Evolutionary conservation across 129 eudicot genomes (phyloP), one percentile per base, ranked within the genome.

Genomic region (Silybum marianum): DNA sequence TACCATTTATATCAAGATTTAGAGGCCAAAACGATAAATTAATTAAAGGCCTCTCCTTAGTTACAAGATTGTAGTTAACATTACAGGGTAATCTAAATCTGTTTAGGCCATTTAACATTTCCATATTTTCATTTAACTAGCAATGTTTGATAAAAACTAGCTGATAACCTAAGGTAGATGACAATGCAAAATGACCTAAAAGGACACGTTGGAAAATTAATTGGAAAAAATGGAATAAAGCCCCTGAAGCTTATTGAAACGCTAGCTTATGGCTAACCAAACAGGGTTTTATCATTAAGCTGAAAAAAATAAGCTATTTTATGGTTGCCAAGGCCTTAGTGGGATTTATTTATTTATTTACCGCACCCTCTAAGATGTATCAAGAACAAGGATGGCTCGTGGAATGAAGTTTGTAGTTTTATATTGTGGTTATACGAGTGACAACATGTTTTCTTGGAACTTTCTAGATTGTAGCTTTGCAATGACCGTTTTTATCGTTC

Each of bases 31-130:
- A 78, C 19, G 69, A 46, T 66, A 19, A 21, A 46, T 44, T 30
- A 48, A 10, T 46, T 69, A 62, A 65, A n/a, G 22, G 46, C 63
- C 38, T 80, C 28, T 60, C 18, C 63, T 73, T 30, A 73, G 36
- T 63, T 81, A 39, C 67, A 81, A 72, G 66, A 26, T 81, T 39
- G 79, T 38, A 73, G 78, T 24, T 9, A 0, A 80, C 40, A 72
- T 39, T 38, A 60, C 26, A 72, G 40, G 65, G 18, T 1, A 51
- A 25, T 58, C 58, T n/a, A 18, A 6, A 7, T 21, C 22, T 0
- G 13, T 69, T 30, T 46, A 4, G 67, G 32, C 26, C 26, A 18
- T 44, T 44, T 42, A 42, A 42, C 51, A 42, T 42, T 42, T 42
- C 51, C 51, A 12, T 42, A 42, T 42, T 9, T 1, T 42, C 3